phyloP scores from a whole-genome alignment of 108 stramenopile genomes.

The Pseudonitzschia delicatissima region DNA sequence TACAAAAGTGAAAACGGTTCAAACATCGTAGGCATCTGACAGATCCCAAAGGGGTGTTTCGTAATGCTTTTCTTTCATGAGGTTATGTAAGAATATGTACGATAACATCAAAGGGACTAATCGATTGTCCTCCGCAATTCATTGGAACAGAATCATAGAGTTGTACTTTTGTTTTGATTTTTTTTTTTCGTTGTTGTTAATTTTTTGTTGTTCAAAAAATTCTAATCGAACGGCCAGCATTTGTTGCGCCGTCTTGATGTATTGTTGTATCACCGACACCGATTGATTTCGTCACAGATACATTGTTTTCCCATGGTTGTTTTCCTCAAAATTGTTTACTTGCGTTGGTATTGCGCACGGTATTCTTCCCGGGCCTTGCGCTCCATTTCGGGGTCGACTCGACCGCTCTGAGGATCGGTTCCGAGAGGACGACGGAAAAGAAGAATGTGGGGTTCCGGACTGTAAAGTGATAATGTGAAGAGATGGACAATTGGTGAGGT shows the following conservation, averaged over 20 bases:
- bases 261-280: neutral
- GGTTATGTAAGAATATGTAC: too few species aligned
- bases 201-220: neutral
- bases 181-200: neutral
- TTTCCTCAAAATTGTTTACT: neutral
- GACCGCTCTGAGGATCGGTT: conserved; percentile 94
- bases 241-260: neutral
- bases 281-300: neutral
- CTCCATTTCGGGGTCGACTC: conserved; percentile 82
- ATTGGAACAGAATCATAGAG: too few species aligned
- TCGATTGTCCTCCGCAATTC: too few species aligned
- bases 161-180: neutral
- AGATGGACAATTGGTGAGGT: neutral
- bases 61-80: too few species aligned
- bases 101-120: too few species aligned
- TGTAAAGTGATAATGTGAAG: conserved; percentile 14
- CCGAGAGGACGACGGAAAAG: conserved; percentile 97
- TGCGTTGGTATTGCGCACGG: conserved; percentile 61
- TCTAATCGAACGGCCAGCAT: neutral
- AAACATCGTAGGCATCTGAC: too few species aligned
- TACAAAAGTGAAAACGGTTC: too few species aligned
- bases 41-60: too few species aligned
- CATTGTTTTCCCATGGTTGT: neutral
- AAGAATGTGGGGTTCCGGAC: conserved; percentile 98
- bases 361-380: conserved; percentile 84